phyloP scores from a whole-genome alignment of 768 basidiomycete species.

The Boletus sp. region DNA sequence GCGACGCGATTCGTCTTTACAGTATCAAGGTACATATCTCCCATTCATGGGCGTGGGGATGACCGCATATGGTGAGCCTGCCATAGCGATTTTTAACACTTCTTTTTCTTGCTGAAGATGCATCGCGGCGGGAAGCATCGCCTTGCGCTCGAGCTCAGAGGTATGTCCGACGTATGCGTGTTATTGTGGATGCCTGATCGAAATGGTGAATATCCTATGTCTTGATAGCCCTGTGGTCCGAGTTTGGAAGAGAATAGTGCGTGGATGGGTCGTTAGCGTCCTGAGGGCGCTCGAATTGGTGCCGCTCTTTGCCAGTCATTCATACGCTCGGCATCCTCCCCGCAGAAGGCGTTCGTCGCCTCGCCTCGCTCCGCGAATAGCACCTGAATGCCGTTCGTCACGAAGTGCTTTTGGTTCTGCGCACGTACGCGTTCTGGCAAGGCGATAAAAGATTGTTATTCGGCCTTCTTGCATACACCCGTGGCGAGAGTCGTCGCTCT shows the following conservation, averaged over 20 bases:
- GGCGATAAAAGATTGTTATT: constrained; percentile 8
- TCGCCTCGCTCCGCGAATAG: no score
- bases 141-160: constrained; percentile 3
- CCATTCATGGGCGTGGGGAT: constrained; percentile 14
- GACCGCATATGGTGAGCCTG: constrained; percentile 11
- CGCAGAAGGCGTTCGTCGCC: constrained; percentile 5
- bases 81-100: no score
- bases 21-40: constrained; percentile 21
- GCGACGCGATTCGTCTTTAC: constrained; percentile 13
- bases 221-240: constrained; percentile 1
- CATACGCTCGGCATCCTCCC: constrained; percentile 5
- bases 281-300: not conserved
- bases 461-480: constrained; percentile 13
- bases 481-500: constrained; percentile 1
- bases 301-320: constrained; percentile 3
- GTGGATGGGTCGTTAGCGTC: not conserved
- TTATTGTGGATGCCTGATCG: not conserved
- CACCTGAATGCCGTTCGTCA: no score
- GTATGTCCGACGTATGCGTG: not conserved
- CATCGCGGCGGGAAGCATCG: not conserved
- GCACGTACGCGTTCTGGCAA: constrained; percentile 23
- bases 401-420: not conserved
- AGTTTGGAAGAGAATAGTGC: constrained; percentile 9
- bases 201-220: not conserved
- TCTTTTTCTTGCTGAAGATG: not conserved